A percentile compares a stretch with the other conserved stretches of the same genome.
Conservation (phyloP, 78 protist species). For the Creolimax fragrantissima region DNA sequence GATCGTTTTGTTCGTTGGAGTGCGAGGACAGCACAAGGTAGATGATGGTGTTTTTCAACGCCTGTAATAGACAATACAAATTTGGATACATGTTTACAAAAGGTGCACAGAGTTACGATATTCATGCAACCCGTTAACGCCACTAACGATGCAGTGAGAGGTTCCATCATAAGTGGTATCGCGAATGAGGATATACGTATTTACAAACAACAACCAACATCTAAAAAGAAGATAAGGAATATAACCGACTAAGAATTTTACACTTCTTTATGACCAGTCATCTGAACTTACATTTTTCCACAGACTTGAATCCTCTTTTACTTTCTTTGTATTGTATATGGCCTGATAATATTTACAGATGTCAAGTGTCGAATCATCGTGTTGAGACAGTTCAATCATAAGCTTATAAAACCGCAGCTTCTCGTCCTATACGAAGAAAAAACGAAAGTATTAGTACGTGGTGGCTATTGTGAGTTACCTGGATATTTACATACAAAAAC, state of each 20-base stretch:
- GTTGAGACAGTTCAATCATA: neutral
- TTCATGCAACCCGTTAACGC: too few species aligned
- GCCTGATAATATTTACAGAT: conserved; percentile 12
- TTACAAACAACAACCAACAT: neutral
- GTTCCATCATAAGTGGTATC: neutral
- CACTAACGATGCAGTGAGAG: too few species aligned
- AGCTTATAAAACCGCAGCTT: conserved; percentile 7
- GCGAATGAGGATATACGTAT: neutral
- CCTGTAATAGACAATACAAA: neutral
- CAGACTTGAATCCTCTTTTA: neutral
- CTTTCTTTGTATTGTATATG: conserved; percentile 17
- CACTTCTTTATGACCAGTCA: neutral
- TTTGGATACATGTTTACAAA: too few species aligned
- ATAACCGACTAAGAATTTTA: neutral
- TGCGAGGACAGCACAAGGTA: conserved; percentile 19
- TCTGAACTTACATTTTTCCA: conserved; percentile 18
- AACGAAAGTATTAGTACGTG: neutral
- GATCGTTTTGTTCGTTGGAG: conserved; percentile 33
- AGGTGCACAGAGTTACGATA: too few species aligned
- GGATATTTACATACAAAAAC: neutral
- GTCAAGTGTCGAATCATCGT: conserved; percentile 7
- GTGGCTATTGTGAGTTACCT: neutral
- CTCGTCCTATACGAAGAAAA: neutral
- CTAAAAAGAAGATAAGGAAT: neutral
- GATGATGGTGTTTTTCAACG: neutral